Percentiles rank a stretch among this genome's conserved stretches.
Conservation (phyloP, 306 rosid species). For the Luffa acutangula region DNA sequence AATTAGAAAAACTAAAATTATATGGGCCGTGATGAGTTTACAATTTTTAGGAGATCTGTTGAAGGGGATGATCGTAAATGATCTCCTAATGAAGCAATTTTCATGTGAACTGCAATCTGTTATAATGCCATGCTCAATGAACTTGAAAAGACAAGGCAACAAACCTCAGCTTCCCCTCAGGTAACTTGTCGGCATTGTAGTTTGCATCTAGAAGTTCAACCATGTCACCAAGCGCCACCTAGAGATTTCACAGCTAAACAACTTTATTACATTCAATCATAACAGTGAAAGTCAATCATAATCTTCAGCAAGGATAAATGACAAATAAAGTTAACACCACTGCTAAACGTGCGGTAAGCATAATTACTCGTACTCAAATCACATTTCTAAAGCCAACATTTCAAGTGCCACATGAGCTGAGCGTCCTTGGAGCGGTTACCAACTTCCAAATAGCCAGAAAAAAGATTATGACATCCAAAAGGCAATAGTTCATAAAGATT, state of each 20-base stretch:
- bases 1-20: background rate
- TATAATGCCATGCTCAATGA: background rate
- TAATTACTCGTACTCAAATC: background rate
- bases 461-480: background rate
- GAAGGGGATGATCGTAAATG: background rate
- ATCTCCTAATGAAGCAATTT: background rate
- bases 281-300: background rate
- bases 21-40: background rate
- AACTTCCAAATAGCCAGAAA: background rate
- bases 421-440: background rate
- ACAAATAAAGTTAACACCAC: background rate
- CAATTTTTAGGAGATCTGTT: background rate
- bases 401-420: background rate
- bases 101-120: background rate
- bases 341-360: background rate
- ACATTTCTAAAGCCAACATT: background rate
- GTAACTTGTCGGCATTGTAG: slow-evolving; percentile 68
- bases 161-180: slow-evolving; percentile 78
- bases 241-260: background rate
- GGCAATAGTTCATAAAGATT: background rate
- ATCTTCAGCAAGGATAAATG: background rate
- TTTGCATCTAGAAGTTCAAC: slow-evolving; percentile 62
- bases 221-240: slow-evolving; percentile 96
- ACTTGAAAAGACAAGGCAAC: slow-evolving; percentile 15
- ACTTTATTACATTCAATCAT: background rate